Base-by-base conservation (phyloP, 2,329 filamentous ascomycete genomes). In the Paraphoma sp. region DNA sequence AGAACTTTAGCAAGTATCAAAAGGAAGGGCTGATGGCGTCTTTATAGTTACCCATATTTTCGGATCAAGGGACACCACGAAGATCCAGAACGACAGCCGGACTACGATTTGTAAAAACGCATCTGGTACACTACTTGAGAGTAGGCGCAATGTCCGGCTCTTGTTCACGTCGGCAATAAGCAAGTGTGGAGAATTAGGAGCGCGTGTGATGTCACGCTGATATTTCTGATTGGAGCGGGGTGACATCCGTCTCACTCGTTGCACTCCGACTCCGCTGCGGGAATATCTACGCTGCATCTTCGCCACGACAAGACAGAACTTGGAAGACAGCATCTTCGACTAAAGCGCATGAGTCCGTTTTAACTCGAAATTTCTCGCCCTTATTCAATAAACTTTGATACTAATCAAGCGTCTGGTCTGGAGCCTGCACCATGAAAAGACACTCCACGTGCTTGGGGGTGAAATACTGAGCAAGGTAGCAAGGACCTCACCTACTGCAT, bases 21-120 rank as follows among this genome's bases (percentile, higher is more conserved):
- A 36, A 36, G 33, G 6, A 36, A 36, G 23, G 5, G 23, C 33
- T 7, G 33, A 4, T 36, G 33, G 14, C 33, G 9, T 36, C 33
- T 49, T 28, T 49, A 49, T 49, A 49, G 36, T 49, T 49, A 36
- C 47, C 23, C 36, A 49, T 49, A 9, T 48, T 14, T 30, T 43
- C 47, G 47, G 47, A 28, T 23, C 36, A 49, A 30, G 11, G 47
- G 47, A 49, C 33, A 2, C 33, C 23, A 10, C 8, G 12, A 31
- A 30, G 38, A 18, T 43, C 38, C 12, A 28, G 17, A 48, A 6
- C 31, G 23, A 14, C 16, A 38, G n/a, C 9, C 18, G 18, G 3
- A 12, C 6, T 18, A 9, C 23, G 14, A 33, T 16, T 38, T 18
- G 46, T 36, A 36, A 36, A 14, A 14, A 36, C 33, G 33, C 33